Conservation (phyloP, 2,329 filamentous ascomycete species). For the Aureobasidium melanogenum region DNA sequence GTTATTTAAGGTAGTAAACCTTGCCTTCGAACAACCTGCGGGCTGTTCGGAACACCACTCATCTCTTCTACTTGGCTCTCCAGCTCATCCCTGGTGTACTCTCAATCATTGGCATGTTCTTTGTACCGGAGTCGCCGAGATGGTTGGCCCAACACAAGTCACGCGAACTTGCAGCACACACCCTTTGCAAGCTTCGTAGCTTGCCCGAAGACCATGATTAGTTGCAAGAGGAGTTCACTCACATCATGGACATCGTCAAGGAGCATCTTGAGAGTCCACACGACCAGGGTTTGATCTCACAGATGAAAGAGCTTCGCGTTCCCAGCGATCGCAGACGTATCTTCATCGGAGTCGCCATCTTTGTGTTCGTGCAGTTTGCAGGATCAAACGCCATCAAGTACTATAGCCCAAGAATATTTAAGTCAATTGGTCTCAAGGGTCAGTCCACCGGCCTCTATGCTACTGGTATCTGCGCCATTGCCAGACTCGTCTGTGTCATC, state of each 20-base stretch:
- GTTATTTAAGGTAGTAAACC: constrained; percentile 16
- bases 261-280: constrained; percentile 39
- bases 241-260: constrained; percentile 19
- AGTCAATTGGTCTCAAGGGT: constrained; percentile 27
- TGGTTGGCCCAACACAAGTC: constrained; percentile 22
- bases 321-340: constrained; percentile 56
- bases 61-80: constrained; percentile 20
- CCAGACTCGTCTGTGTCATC: constrained; percentile 28
- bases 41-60: constrained; percentile 17
- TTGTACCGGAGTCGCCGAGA: constrained; percentile 25
- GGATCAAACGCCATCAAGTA: constrained; percentile 31
- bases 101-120: constrained; percentile 22
- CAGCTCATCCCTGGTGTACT: constrained; percentile 27
- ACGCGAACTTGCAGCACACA: constrained; percentile 15
- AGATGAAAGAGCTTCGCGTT: constrained; percentile 54
- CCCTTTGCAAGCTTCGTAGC: constrained; percentile 17
- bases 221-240: constrained; percentile 24
- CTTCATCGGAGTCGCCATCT: constrained; percentile 54
- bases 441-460: constrained; percentile 23
- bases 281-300: constrained; percentile 53
- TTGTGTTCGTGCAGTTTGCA: constrained; percentile 66
- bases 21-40: constrained; percentile 18
- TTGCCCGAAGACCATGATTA: constrained; percentile 18
- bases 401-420: constrained; percentile 29
- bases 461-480: constrained; percentile 30